These are phyloP conservation scores for Candida neerlandica DNA, from an alignment of 1,139 yeast species.

Conservation along the genomic window DNA sequence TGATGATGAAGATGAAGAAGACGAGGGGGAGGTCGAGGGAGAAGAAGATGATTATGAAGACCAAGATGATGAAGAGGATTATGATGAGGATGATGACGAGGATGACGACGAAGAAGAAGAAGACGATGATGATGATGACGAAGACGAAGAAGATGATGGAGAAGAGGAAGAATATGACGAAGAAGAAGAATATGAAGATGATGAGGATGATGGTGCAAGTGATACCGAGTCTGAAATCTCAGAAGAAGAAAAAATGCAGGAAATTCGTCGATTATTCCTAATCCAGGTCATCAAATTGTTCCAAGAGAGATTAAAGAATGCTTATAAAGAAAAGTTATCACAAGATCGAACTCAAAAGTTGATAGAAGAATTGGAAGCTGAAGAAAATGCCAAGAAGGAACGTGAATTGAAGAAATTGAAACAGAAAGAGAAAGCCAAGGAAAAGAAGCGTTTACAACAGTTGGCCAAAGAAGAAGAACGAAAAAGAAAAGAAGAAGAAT, in stretches of 20 bases:
- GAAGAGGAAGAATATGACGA: slow-evolving; percentile 34
- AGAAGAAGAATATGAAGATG: slow-evolving; percentile 34
- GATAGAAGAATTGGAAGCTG: slow-evolving; percentile 79
- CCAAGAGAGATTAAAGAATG: slow-evolving; percentile 69
- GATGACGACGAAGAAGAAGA: slow-evolving; percentile 24
- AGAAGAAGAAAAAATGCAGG: slow-evolving; percentile 70
- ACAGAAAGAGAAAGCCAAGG: slow-evolving; percentile 78
- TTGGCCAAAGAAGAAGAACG: slow-evolving; percentile 78
- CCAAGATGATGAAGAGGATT: slow-evolving; percentile 24
- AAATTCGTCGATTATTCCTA: slow-evolving; percentile 75
- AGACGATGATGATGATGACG: slow-evolving; percentile 27
- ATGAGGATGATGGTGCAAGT: slow-evolving; percentile 32
- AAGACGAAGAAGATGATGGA: slow-evolving; percentile 29
- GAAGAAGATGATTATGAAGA: slow-evolving; percentile 20
- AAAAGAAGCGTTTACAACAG: slow-evolving; percentile 71
- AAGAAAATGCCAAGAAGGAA: slow-evolving; percentile 67
- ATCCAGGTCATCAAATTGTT: slow-evolving; percentile 72
- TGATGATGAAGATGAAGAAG: slow-evolving; percentile 23
- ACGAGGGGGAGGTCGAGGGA: slow-evolving; percentile 14
- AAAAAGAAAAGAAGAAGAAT: slow-evolving; percentile 59
- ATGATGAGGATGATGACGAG: slow-evolving; percentile 10
- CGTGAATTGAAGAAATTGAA: slow-evolving; percentile 70
- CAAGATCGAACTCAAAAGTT: slow-evolving; percentile 72
- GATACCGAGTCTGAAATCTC: slow-evolving; percentile 50
- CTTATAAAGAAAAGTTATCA: slow-evolving; percentile 74